Conservation (phyloP, 768 basidiomycete genomes). For the Tulasnella sp. region DNA sequence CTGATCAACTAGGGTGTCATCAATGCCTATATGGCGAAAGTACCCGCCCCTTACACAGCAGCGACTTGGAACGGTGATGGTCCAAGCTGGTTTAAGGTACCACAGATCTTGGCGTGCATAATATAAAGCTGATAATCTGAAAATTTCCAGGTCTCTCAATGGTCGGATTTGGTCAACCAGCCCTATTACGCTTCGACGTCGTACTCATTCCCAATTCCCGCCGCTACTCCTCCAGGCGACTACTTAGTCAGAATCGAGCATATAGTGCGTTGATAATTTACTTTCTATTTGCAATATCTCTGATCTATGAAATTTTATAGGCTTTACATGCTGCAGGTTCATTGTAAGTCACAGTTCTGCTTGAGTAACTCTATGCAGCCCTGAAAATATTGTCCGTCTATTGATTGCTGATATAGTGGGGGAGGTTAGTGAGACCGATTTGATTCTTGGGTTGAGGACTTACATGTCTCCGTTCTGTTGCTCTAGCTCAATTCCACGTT, state of each 20-base stretch:
- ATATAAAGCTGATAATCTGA: no score
- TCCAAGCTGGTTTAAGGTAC: conserved; percentile 12
- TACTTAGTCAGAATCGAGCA: conserved; percentile 11
- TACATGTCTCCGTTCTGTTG: no score
- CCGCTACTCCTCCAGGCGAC: not conserved
- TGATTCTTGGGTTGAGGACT: no score
- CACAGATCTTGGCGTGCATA: no score
- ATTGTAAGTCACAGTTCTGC: not conserved
- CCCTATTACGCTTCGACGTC: not conserved
- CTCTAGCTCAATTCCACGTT: conserved; percentile 1
- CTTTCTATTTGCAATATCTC: no score
- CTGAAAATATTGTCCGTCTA: not conserved
- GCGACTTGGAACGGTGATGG: conserved; percentile 9
- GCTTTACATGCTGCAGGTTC: not conserved
- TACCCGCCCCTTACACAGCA: conserved; percentile 1
- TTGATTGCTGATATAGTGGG: no score
- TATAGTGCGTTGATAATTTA: no score
- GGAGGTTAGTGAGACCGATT: no score
- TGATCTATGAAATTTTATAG: no score
- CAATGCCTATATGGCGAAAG: conserved; percentile 3
- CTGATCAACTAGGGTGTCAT: conserved; percentile 4
- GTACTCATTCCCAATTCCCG: conserved; percentile 1
- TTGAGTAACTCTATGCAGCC: not conserved
- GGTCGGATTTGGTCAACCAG: not conserved
- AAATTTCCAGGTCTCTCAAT: not conserved